These are phyloP conservation scores for Vitis rotundifolia DNA, from an alignment of 164 flowering plant species.

Conservation along the genomic window DNA sequence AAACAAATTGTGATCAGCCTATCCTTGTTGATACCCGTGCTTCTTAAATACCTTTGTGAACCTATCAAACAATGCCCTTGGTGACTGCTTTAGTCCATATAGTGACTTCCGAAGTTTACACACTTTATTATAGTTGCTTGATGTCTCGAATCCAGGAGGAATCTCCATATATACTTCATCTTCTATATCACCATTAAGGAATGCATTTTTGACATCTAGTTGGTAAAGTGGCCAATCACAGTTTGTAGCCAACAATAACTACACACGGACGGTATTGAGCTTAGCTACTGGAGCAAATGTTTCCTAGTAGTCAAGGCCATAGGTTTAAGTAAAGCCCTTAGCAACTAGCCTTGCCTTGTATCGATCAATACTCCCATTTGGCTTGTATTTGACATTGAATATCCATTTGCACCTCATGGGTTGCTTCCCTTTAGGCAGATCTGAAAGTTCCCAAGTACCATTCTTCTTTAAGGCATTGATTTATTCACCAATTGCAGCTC, in stretches of 20 bases:
- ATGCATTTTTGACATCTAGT: background rate
- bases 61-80: background rate
- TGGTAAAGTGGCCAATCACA: background rate
- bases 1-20: background rate
- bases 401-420: background rate
- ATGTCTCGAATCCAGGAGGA: background rate
- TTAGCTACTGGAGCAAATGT: background rate
- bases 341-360: background rate
- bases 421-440: background rate
- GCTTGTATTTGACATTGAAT: background rate
- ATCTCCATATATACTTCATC: background rate
- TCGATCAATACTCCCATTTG: no score
- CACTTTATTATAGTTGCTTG: no score
- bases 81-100: background rate
- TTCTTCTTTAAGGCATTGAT: background rate
- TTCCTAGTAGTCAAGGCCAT: background rate
- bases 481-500: background rate
- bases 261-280: background rate
- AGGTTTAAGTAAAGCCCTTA: background rate
- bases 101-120: background rate
- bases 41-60: background rate
- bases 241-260: background rate
- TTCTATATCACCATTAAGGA: background rate
- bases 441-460: background rate
- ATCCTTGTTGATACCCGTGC: background rate